Evolutionary conservation across 306 rosid genomes (phyloP), one percentile per base, ranked within the genome.

Genomic region (Pueraria montana): DNA sequence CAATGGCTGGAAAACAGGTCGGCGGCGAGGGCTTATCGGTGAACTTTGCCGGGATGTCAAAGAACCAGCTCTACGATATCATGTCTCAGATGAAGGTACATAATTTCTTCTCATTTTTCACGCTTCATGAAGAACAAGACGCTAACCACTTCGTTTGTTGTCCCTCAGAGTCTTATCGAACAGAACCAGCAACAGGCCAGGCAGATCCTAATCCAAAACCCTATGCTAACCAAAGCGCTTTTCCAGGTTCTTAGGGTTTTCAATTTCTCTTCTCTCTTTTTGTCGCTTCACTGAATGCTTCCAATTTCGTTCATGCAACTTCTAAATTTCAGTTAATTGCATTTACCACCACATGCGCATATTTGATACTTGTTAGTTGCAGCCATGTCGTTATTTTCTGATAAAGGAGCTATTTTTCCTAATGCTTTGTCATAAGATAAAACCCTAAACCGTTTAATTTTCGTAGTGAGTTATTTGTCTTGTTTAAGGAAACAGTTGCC

Each of bases 51-150:
- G 99, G 99, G 58, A 92, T 96, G 99, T 92, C 99, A 34, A 96
- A 94, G 91, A 88, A 84, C 73, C 98, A 96, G 83, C 99, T 96
- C 7, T 86, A 92, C 40, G 97, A 94, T 20, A 96, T 96, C 74
- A 92, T 96, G 98, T 96, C 98, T 76, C 98, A 96, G 87, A 96
- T 96, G 99, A 96, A 96, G 93, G 98, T 86, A 32, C 40, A 13
- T 10, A 14, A 11, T 13, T 40, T 65, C 20, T 63, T 65, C 49
- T 52, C 34, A 34, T 73, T 72, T 13, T 59, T 50, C 55, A 21
- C 21, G 42, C 49, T 17, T 13, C 8, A 20, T 5, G 36, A n/a
- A 49, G 46, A 8, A 38, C 17, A 27, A 12, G 65, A 8, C 17
- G 72, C 79, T 82, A 82, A 77, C 61, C 2, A 11, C 75, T 50